Conservation (phyloP, 2,329 filamentous ascomycete species). For the Alternaria burnsii region DNA sequence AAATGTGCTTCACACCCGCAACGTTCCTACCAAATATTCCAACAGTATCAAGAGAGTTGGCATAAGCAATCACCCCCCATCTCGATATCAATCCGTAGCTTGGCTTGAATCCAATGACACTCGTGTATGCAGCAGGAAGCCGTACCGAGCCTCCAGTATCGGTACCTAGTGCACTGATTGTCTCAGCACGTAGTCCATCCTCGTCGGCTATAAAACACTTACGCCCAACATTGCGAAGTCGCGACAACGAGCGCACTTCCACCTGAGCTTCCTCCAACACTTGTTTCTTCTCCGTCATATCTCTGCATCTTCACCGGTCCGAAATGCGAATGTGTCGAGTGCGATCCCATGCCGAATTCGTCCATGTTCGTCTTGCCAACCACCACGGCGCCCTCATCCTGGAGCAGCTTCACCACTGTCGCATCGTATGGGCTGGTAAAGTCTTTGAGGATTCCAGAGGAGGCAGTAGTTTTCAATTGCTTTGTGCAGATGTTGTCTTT, state of each 20-base stretch:
- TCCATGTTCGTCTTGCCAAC: constrained; percentile 91
- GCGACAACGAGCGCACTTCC: constrained; percentile 89
- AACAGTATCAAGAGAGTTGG: constrained; percentile 91
- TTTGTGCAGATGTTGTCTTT: constrained; percentile 63
- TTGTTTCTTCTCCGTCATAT: constrained; percentile 56
- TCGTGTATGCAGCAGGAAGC: constrained; percentile 86
- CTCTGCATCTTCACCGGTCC: constrained; percentile 64
- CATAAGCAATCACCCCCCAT: constrained; percentile 88
- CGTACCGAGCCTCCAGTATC: constrained; percentile 92
- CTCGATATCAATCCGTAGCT: constrained; percentile 88
- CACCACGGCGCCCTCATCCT: constrained; percentile 67
- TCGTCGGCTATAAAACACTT: constrained; percentile 37
- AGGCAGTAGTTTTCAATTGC: constrained; percentile 74
- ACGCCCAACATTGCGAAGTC: constrained; percentile 67
- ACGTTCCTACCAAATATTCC: constrained; percentile 73
- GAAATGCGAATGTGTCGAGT: constrained; percentile 73
- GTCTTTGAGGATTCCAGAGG: constrained; percentile 72
- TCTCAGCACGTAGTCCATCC: constrained; percentile 22
- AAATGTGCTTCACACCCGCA: constrained; percentile 55
- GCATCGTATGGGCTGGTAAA: constrained; percentile 83
- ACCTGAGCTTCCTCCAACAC: constrained; percentile 73
- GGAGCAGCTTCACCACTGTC: constrained; percentile 76
- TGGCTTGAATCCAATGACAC: constrained; percentile 86
- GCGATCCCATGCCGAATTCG: constrained; percentile 94
- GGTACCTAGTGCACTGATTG: constrained; percentile 76